These are phyloP conservation scores for Microdochium trichocladiopsis DNA, from an alignment of 2,329 filamentous ascomycete genomes.

Conservation along the genomic window DNA sequence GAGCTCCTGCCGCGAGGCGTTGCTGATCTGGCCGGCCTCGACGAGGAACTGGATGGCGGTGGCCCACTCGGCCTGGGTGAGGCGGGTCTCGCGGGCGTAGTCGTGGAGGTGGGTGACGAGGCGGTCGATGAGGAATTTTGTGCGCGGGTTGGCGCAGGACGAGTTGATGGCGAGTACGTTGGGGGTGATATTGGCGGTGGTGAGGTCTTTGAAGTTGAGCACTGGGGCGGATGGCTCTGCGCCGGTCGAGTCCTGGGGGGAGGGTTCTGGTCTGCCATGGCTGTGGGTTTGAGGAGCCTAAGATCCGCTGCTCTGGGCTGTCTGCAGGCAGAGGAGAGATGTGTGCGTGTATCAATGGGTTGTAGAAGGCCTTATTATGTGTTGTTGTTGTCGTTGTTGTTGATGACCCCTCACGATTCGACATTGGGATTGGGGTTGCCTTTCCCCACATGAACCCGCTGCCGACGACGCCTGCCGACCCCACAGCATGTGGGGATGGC, in stretches of 20 bases:
- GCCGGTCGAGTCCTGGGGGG: neutral
- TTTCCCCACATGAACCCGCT: no score
- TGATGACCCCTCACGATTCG: no score
- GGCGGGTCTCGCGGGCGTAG: conserved; percentile 70
- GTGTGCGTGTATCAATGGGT: no score
- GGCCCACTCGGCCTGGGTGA: conserved; percentile 77
- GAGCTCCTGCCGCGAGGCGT: conserved; percentile 68
- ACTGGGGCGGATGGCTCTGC: neutral
- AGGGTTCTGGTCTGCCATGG: neutral
- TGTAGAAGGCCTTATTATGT: no score
- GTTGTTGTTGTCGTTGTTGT: no score
- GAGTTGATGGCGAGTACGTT: conserved; percentile 72
- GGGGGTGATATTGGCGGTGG: conserved; percentile 73
- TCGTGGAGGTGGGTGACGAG: conserved; percentile 75
- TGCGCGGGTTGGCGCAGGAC: conserved; percentile 54
- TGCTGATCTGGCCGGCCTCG: conserved; percentile 65
- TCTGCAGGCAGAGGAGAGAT: no score
- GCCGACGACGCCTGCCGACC: no score
- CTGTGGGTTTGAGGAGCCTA: neutral
- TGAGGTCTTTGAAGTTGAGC: conserved; percentile 43
- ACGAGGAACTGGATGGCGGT: conserved; percentile 65
- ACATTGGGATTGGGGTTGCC: no score
- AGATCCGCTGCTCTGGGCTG: neutral
- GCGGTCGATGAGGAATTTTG: conserved; percentile 66
- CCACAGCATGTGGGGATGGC: no score